Percentiles rank a stretch among this genome's conserved stretches.
phyloP scores from a whole-genome alignment of 768 basidiomycete genomes.

The Trametopsis cervina region DNA sequence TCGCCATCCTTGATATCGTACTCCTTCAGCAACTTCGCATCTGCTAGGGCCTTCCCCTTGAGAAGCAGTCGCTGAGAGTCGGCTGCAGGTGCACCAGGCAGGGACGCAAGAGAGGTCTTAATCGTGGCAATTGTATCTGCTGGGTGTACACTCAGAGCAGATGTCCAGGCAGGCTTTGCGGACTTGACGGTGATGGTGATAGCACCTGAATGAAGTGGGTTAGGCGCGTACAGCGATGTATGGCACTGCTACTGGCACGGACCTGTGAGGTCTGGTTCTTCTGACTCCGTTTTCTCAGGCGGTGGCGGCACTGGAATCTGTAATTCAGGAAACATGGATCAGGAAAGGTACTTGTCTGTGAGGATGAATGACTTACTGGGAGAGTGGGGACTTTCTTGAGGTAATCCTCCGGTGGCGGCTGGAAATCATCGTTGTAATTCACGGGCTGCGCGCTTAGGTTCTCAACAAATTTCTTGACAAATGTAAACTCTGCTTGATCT shows the following conservation, averaged over 20 bases:
- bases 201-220: slow-evolving; percentile 25
- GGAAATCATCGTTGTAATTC: slow-evolving; percentile 67
- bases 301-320: slow-evolving; percentile 57
- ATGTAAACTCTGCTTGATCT: slow-evolving; percentile 52
- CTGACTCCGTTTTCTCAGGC: slow-evolving; percentile 39
- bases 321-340: neutral
- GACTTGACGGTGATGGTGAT: slow-evolving; percentile 85
- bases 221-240: neutral
- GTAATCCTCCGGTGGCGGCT: slow-evolving; percentile 58
- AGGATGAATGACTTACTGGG: slow-evolving; percentile 37
- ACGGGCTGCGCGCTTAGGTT: slow-evolving; percentile 63
- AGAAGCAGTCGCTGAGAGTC: slow-evolving; percentile 82
- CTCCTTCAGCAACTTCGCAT: slow-evolving; percentile 84
- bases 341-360: neutral
- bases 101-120: slow-evolving; percentile 66
- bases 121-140: slow-evolving; percentile 81
- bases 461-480: slow-evolving; percentile 59
- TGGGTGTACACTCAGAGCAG: slow-evolving; percentile 63
- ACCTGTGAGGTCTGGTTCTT: slow-evolving; percentile 28
- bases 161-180: slow-evolving; percentile 75
- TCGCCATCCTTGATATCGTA: slow-evolving; percentile 79
- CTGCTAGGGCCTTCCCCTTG: slow-evolving; percentile 91
- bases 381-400: slow-evolving; percentile 67
- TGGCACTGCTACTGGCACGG: slow-evolving; percentile 9
- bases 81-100: slow-evolving; percentile 65